phyloP scores from a whole-genome alignment of 768 basidiomycete genomes.

The Rhizopogon sp. region DNA sequence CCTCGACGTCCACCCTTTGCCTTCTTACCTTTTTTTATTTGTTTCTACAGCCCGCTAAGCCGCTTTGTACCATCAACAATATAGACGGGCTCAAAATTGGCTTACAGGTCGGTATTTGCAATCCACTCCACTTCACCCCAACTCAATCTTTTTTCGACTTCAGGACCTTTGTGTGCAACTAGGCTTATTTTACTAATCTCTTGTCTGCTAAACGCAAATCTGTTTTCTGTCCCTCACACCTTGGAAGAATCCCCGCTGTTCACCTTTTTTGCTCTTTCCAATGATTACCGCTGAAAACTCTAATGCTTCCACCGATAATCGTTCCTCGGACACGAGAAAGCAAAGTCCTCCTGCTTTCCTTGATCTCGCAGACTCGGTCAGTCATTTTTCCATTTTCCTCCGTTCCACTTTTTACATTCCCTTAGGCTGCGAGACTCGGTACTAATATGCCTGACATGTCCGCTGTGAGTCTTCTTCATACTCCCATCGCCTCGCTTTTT shows the following conservation, averaged over 20 bases:
- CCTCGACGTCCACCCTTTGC: constrained; percentile 10
- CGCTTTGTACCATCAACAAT: constrained; percentile 79
- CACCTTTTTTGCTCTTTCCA: constrained; percentile 38
- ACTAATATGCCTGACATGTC: constrained; percentile 85
- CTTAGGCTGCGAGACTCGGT: constrained; percentile 75
- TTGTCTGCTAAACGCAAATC: constrained; percentile 38
- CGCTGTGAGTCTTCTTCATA: constrained; percentile 50
- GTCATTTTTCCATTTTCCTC: constrained; percentile 26
- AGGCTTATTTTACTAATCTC: constrained; percentile 50
- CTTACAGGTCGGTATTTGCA: constrained; percentile 49
- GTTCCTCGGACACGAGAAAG: constrained; percentile 65
- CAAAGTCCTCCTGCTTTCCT: constrained; percentile 89
- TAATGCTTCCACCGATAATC: constrained; percentile 71
- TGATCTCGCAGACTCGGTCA: constrained; percentile 89
- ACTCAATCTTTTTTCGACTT: constrained; percentile 10
- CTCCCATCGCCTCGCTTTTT: neutral
- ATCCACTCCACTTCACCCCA: constrained; percentile 20
- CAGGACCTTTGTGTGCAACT: constrained; percentile 68
- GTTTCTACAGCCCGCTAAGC: constrained; percentile 38
- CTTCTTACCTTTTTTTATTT: constrained; percentile 19
- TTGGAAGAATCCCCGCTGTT: constrained; percentile 49
- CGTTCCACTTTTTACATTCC: neutral
- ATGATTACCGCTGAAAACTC: constrained; percentile 73
- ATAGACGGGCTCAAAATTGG: constrained; percentile 73
- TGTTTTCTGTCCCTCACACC: constrained; percentile 39